Conservation (phyloP, 2,329 filamentous ascomycete species). For the Colletotrichum sublineola region DNA sequence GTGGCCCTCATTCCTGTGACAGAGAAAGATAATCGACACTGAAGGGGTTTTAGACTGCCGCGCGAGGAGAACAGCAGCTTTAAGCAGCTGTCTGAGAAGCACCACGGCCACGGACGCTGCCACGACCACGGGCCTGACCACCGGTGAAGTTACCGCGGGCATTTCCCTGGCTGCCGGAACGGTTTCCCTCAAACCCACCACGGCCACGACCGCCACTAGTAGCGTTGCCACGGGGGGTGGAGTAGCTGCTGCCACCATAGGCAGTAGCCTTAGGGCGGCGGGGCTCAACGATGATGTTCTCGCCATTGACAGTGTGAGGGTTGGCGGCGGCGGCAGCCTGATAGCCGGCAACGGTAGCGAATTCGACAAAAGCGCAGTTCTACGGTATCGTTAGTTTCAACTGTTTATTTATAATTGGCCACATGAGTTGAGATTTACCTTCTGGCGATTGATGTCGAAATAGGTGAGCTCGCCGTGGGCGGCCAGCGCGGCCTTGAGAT, state of each 20-base stretch:
- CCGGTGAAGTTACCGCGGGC: slow-evolving; percentile 78
- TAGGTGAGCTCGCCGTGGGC: slow-evolving; percentile 79
- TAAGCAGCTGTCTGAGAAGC: slow-evolving; percentile 60
- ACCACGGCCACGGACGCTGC: slow-evolving; percentile 76
- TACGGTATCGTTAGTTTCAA: slow-evolving; percentile 55
- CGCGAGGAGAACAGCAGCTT: not conserved
- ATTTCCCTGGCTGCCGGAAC: slow-evolving; percentile 65
- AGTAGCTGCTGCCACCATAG: slow-evolving; percentile 78
- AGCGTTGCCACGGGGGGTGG: slow-evolving; percentile 51
- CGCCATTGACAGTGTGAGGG: slow-evolving; percentile 85
- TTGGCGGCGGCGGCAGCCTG: slow-evolving; percentile 86
- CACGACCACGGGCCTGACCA: slow-evolving; percentile 74
- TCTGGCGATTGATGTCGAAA: slow-evolving; percentile 84
- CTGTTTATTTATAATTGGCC: not conserved
- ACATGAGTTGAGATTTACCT: slow-evolving; percentile 68
- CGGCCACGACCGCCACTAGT: slow-evolving; percentile 72
- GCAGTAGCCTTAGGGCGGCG: slow-evolving; percentile 82
- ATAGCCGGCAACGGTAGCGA: slow-evolving; percentile 83
- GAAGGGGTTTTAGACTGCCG: not conserved
- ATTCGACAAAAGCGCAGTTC: slow-evolving; percentile 99
- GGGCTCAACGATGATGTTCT: slow-evolving; percentile 89
- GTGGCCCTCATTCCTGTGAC: not conserved
- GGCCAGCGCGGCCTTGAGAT: slow-evolving; percentile 78
- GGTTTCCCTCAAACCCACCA: slow-evolving; percentile 72
- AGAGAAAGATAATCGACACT: not conserved